Base-by-base conservation (phyloP, 2,329 filamentous ascomycete genomes). In the Raffaelea deltoideospora region DNA sequence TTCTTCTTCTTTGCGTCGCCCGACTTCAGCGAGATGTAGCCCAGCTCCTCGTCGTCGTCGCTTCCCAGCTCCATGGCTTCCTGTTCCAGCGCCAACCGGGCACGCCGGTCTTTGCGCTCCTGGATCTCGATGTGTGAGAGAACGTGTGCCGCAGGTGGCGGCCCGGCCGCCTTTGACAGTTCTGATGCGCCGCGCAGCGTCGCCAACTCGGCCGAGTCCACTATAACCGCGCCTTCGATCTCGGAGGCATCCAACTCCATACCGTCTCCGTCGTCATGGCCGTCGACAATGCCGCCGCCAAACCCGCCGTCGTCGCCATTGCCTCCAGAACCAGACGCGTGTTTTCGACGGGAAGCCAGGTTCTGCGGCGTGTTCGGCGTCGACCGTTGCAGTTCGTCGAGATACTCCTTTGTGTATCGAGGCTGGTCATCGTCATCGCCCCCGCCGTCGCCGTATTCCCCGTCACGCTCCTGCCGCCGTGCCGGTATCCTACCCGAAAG, bases 71-170 rank as follows among this genome's bases (percentile, higher is more conserved):
- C 73, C 31, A 84, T 69, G 49, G 74, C 81, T 37, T 78, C 74
- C 34, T 81, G 57, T 44, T 71, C 61, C 48, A 75, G 67, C 1
- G 86, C 87, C 10, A 92, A 56, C 1, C 88, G 76, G n/a, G 80
- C 79, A 14, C 88, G 73, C 2, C 90, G 74, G 41, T 85, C 82
- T 56, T 95, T 96, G 62, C 87, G 92, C 57, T 93, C 87, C 21
- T 71, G 72, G 35, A 96, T 93, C 51, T 95, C 83, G 3, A 80
- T 73, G 42, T 87, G 80, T 2, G 79, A 86, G 3, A 88, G 76
- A 44, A 95, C 86, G 6, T 53, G 41, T 5, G 41, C 43, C 13
- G 30, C 34, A 18, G 43, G 47, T 5, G 46, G n/a, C n/a, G n/a
- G n/a, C n/a, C n/a, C n/a, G n/a, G n/a, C n/a, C 22, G 15, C 14